A percentile compares a stretch with the other conserved stretches of the same genome.
phyloP scores from a whole-genome alignment of 1,284 basidiomycete genomes.

The Ceraceosorus guamensis region DNA sequence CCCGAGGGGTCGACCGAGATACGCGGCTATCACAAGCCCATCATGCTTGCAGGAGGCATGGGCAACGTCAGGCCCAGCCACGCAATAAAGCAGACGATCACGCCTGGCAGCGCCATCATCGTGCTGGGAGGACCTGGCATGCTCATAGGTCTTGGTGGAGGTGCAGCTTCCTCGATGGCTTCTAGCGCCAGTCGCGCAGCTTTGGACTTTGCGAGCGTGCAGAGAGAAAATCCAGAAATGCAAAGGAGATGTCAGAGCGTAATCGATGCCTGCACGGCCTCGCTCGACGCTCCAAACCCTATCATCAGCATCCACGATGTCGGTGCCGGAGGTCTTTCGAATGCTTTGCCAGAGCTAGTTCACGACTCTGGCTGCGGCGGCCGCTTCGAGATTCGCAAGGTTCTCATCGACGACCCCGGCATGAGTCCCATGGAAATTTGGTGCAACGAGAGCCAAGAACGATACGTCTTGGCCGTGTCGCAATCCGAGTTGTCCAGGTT shows the following conservation, averaged over 20 bases:
- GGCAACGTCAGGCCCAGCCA: slow-evolving; percentile 65
- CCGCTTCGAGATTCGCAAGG: slow-evolving; percentile 86
- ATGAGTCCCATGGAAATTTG: slow-evolving; percentile 99
- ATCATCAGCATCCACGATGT: slow-evolving; percentile 98
- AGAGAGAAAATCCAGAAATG: slow-evolving; percentile 98
- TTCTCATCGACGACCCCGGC: slow-evolving; percentile 79
- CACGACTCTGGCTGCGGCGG: slow-evolving; percentile 89
- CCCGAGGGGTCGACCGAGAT: slow-evolving; percentile 54
- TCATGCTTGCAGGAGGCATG: slow-evolving; percentile 97
- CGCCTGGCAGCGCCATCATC: slow-evolving; percentile 55
- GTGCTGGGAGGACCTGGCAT: slow-evolving; percentile 96
- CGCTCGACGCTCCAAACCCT: slow-evolving; percentile 55
- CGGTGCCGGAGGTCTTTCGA: slow-evolving; percentile 90
- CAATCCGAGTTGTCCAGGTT: slow-evolving; percentile 53
- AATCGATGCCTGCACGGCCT: slow-evolving; percentile 63
- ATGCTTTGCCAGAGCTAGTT: slow-evolving; percentile 92
- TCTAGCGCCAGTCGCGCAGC: slow-evolving; percentile 61
- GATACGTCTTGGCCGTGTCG: slow-evolving; percentile 72
- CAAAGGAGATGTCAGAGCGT: slow-evolving; percentile 94
- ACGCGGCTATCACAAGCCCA: slow-evolving; percentile 97
- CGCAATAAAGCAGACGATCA: slow-evolving; percentile 41
- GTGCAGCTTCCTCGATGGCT: slow-evolving; percentile 87
- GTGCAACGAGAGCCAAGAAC: slow-evolving; percentile 98
- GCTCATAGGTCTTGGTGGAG: slow-evolving; percentile 92
- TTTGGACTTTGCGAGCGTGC: slow-evolving; percentile 93